Evolutionary conservation across 2,329 filamentous ascomycete species (phyloP).

Genomic region (Rhinocladiella similis): DNA sequence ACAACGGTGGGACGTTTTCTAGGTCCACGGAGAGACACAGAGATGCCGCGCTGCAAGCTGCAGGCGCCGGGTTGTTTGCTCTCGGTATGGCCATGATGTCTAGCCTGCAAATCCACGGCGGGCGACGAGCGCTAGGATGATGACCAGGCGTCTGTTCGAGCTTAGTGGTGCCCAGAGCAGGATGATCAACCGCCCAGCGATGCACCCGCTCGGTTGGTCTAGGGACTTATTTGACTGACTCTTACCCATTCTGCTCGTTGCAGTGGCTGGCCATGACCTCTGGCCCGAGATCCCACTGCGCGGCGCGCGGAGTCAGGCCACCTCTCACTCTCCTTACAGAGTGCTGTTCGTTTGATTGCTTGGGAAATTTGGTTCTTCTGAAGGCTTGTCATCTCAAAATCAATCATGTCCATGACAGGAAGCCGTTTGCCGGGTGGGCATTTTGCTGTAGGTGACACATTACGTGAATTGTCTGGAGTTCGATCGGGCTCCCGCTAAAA

Average conservation of each 20-base stretch:
- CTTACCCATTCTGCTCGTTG: not conserved
- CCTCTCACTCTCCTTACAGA: not conserved
- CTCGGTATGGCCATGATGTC: not conserved
- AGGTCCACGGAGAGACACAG: not conserved
- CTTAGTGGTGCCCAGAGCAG: not conserved
- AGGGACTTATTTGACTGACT: too few relatives aligned
- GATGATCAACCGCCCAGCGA: not conserved
- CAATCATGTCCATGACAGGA: not conserved
- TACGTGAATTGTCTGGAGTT: too few relatives aligned
- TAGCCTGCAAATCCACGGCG: not conserved
- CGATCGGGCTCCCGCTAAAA: not conserved
- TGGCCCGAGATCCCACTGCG: not conserved
- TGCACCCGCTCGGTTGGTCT: not conserved
- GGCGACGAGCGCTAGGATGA: not conserved
- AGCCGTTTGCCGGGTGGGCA: not conserved
- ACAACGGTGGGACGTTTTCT: not conserved
- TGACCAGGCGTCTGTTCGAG: not conserved
- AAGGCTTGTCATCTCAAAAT: not conserved
- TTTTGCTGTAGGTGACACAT: not conserved
- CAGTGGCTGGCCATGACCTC: not conserved
- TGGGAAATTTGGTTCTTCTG: not conserved
- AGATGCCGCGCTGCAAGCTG: conserved; percentile 1
- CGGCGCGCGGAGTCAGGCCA: not conserved
- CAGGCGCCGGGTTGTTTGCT: not conserved
- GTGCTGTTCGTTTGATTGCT: too few relatives aligned